phyloP scores from a whole-genome alignment of 106 monocot genomes.

The Ottelia alismoides region DNA sequence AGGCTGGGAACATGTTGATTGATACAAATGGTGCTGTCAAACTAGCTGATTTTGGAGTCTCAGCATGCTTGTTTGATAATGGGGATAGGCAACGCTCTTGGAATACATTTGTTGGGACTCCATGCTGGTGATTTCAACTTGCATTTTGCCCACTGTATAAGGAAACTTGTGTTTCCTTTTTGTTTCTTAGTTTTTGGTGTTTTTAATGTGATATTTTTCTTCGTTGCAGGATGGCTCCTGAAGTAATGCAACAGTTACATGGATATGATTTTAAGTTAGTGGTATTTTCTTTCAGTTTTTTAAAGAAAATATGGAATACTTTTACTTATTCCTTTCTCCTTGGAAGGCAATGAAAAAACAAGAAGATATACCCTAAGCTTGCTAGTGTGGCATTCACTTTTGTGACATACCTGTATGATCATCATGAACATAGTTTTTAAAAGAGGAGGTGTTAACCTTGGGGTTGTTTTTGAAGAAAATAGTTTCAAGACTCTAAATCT shows the following conservation, averaged over 20 bases:
- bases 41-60: conserved; percentile 90
- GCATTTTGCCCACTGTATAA: neutral
- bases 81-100: conserved; percentile 82
- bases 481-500: no score
- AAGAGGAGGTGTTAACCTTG: no score
- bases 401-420: no score
- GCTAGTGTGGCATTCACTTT: no score
- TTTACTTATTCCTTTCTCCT: no score
- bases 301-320: no score
- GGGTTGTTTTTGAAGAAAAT: no score
- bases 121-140: conserved; percentile 72
- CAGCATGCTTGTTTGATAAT: conserved; percentile 95
- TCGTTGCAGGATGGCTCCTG: conserved; percentile 90
- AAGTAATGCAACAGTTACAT: conserved; percentile 96
- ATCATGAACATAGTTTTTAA: no score
- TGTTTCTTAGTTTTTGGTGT: neutral
- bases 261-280: conserved; percentile 97
- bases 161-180: neutral
- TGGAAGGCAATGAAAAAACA: no score
- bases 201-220: neutral
- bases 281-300: no score
- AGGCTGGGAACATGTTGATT: conserved; percentile 93
- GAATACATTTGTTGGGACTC: conserved; percentile 96
- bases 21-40: conserved; percentile 80
- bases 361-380: no score